These are phyloP conservation scores for Globisporangium nodosum DNA, from an alignment of 352 stramenopile species.

Conservation along the genomic window DNA sequence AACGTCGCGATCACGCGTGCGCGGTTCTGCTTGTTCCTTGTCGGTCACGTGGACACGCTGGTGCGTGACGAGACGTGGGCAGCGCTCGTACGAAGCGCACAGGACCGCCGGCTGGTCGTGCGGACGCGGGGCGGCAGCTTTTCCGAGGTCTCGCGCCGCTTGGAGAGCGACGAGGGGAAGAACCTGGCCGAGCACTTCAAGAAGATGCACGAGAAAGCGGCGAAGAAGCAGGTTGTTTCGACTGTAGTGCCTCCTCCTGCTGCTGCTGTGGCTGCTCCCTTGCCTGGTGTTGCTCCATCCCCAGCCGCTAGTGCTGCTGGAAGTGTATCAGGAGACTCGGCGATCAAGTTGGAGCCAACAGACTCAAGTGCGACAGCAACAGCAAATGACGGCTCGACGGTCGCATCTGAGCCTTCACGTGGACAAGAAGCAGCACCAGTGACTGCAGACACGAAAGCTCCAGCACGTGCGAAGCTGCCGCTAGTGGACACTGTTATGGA, in stretches of 20 bases:
- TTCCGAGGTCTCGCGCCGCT: conserved; percentile 26
- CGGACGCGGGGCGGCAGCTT: conserved; percentile 36
- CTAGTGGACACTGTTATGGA: neutral
- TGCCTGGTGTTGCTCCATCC: neutral
- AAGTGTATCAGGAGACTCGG: neutral
- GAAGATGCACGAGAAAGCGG: conserved; percentile 65
- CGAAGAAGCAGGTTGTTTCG: conserved; percentile 25
- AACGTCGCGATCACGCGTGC: conserved; percentile 90
- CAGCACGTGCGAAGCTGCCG: neutral
- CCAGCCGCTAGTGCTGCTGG: neutral
- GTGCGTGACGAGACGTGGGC: conserved; percentile 74
- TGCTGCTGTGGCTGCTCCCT: neutral
- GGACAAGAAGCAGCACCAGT: neutral
- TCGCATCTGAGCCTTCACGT: neutral
- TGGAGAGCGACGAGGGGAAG: conserved; percentile 35
- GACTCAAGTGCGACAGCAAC: neutral
- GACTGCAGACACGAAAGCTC: neutral
- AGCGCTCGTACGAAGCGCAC: conserved; percentile 67
- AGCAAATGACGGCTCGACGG: neutral
- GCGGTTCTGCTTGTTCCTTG: conserved; percentile 83
- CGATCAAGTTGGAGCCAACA: neutral
- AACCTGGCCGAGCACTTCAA: conserved; percentile 49
- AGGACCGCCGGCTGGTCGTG: conserved; percentile 63
- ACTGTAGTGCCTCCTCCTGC: neutral
- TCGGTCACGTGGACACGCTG: conserved; percentile 76